phyloP scores from a whole-genome alignment of 2,329 filamentous ascomycete genomes.

The Colletotrichum brevisporum region DNA sequence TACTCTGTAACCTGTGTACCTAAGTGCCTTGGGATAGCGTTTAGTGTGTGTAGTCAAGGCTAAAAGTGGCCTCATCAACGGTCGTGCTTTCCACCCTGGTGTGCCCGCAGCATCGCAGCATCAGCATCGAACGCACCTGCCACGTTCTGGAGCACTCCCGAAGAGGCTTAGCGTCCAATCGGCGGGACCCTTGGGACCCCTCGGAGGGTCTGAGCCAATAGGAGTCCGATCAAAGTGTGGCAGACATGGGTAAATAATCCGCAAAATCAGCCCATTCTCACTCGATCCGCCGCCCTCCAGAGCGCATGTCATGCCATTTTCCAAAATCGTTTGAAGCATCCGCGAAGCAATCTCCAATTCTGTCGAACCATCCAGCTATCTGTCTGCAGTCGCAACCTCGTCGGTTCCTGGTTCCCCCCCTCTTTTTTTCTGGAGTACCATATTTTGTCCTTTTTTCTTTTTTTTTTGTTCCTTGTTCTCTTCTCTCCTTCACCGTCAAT shows the following conservation, averaged over 20 bases:
- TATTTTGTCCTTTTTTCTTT: constrained; percentile 9
- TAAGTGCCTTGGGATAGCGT: no score
- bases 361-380: constrained; percentile 39
- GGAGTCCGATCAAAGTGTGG: constrained; percentile 22
- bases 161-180: constrained; percentile 25
- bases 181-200: constrained; percentile 30
- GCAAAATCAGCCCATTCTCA: constrained; percentile 41
- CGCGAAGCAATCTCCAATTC: constrained; percentile 36
- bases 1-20: no score
- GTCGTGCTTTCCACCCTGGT: constrained; percentile 23
- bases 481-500: constrained; percentile 33
- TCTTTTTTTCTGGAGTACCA: constrained; percentile 2
- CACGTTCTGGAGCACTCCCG: constrained; percentile 36
- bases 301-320: constrained; percentile 42
- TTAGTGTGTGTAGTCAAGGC: constrained; percentile 3
- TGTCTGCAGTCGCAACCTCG: constrained; percentile 33
- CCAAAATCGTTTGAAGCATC: constrained; percentile 39
- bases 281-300: constrained; percentile 38
- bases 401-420: constrained; percentile 30
- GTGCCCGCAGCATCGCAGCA: constrained; percentile 14
- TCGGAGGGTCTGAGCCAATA: constrained; percentile 29
- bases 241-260: constrained; percentile 39
- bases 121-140: constrained; percentile 34
- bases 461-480: constrained; percentile 23
- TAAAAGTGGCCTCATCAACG: constrained; percentile 36